These are phyloP conservation scores for Skeletonema potamos DNA, from an alignment of 108 stramenopile species.

Conservation along the genomic window DNA sequence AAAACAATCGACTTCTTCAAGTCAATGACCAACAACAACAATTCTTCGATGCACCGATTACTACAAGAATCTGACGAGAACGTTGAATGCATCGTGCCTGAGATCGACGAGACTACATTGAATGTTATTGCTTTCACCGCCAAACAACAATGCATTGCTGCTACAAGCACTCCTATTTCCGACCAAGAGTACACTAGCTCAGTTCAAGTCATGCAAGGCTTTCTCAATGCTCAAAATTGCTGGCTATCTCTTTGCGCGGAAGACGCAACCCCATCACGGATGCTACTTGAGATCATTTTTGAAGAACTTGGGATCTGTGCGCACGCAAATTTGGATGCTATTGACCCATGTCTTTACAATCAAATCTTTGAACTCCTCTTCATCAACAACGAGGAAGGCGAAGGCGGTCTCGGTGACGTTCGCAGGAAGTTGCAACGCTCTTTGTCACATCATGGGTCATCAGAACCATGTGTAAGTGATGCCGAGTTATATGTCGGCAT, in stretches of 20 bases:
- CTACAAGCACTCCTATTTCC: conserved; percentile 7
- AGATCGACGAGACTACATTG: conserved; percentile 18
- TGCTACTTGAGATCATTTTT: conserved; percentile 15
- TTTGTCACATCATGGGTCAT: background rate
- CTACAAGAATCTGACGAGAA: background rate
- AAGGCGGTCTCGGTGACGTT: background rate
- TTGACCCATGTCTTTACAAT: conserved; percentile 31
- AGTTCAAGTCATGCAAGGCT: background rate
- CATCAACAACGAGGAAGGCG: background rate
- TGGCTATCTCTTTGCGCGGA: conserved; percentile 34
- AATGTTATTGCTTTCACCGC: background rate
- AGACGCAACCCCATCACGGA: conserved; percentile 7
- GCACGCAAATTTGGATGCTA: conserved; percentile 1
- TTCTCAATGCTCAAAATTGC: conserved; percentile 29
- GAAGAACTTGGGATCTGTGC: conserved; percentile 30
- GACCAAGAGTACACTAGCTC: conserved; percentile 24
- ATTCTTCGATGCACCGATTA: background rate
- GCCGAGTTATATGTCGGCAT: conserved; percentile 10
- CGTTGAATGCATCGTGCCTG: conserved; percentile 28
- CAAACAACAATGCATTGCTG: background rate
- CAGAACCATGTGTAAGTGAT: conserved; percentile 9
- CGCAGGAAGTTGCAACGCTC: conserved; percentile 9
- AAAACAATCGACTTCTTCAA: conserved; percentile 6
- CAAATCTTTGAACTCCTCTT: conserved; percentile 15
- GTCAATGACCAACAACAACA: background rate